These are phyloP conservation scores for Cadophora sp. DNA, from an alignment of 2,329 filamentous ascomycete genomes.

Conservation along the genomic window DNA sequence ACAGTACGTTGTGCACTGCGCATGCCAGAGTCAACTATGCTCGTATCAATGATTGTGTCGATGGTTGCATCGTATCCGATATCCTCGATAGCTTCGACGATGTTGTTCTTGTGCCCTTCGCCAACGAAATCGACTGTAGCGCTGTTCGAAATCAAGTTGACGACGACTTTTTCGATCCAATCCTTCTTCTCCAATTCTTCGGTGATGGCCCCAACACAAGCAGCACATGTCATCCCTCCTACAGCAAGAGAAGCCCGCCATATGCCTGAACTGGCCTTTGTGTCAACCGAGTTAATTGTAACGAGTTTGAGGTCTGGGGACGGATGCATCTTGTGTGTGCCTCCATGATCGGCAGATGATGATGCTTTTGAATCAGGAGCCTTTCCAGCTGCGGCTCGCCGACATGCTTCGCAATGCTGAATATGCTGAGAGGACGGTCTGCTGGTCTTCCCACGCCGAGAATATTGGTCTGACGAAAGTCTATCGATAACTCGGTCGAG, in stretches of 20 bases:
- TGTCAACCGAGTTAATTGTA: slow-evolving; percentile 47
- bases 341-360: slow-evolving; percentile 9
- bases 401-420: slow-evolving; percentile 58
- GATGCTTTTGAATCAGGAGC: slow-evolving; percentile 6
- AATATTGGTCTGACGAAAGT: slow-evolving; percentile 35
- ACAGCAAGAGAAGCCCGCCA: slow-evolving; percentile 60
- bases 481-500: slow-evolving; percentile 40
- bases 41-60: slow-evolving; percentile 51
- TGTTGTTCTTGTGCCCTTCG: slow-evolving; percentile 51
- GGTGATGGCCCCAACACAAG: slow-evolving; percentile 58
- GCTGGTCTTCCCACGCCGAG: slow-evolving; percentile 1
- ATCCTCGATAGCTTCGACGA: slow-evolving; percentile 60
- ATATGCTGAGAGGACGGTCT: slow-evolving; percentile 45
- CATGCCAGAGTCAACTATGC: slow-evolving; percentile 25
- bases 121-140: slow-evolving; percentile 55
- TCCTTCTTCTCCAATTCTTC: slow-evolving; percentile 54
- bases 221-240: slow-evolving; percentile 63
- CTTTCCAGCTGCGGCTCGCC: slow-evolving; percentile 47
- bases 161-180: slow-evolving; percentile 55
- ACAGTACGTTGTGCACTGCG: slow-evolving; percentile 55
- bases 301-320: slow-evolving; percentile 38
- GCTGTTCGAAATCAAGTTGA: slow-evolving; percentile 61
- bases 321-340: slow-evolving; percentile 3
- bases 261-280: slow-evolving; percentile 36
- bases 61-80: slow-evolving; percentile 71